Evolutionary conservation across 768 basidiomycete genomes (phyloP).

Genomic region (Porpolomopsis calyptriformis): DNA sequence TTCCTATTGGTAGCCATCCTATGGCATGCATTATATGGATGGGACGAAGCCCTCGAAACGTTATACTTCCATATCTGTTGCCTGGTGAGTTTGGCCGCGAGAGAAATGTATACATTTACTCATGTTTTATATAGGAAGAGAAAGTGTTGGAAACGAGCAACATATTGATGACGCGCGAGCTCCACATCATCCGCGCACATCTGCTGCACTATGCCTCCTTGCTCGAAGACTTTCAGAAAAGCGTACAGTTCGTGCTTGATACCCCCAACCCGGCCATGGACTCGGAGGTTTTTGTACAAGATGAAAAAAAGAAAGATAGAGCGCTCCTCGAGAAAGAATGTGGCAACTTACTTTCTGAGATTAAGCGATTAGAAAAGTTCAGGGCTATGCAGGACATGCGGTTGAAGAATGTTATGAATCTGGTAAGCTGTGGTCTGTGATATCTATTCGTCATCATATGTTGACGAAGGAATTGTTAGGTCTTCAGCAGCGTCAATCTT

Average conservation of each 20-base stretch:
- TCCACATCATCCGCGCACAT: slow-evolving; percentile 52
- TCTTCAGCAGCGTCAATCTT: slow-evolving; percentile 51
- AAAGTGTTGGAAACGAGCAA: slow-evolving; percentile 33
- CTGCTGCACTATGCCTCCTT: slow-evolving; percentile 47
- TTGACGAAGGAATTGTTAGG: slow-evolving; percentile 23
- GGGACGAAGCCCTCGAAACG: slow-evolving; percentile 48
- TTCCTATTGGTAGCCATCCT: slow-evolving; percentile 43
- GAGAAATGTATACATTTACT: not conserved
- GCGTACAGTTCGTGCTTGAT: slow-evolving; percentile 38
- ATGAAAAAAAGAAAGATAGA: not conserved
- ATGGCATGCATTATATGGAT: slow-evolving; percentile 53
- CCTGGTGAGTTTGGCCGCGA: slow-evolving; percentile 27
- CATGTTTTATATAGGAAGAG: slow-evolving; percentile 30
- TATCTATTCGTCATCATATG: not conserved
- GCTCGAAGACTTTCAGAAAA: slow-evolving; percentile 43
- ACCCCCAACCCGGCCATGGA: slow-evolving; percentile 45
- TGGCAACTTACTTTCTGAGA: slow-evolving; percentile 38
- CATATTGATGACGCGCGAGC: slow-evolving; percentile 38
- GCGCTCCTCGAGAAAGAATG: slow-evolving; percentile 29
- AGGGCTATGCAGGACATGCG: slow-evolving; percentile 37
- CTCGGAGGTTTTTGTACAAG: not conserved
- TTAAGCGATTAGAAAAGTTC: slow-evolving; percentile 32
- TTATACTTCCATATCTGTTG: slow-evolving; percentile 40
- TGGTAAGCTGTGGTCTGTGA: slow-evolving; percentile 23
- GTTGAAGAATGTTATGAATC: slow-evolving; percentile 42